A percentile compares a stretch with the other conserved stretches of the same genome.
These are phyloP conservation scores for Nakazawaea wickerhamii DNA, from an alignment of 805 yeast genomes.

Conservation along the genomic window DNA sequence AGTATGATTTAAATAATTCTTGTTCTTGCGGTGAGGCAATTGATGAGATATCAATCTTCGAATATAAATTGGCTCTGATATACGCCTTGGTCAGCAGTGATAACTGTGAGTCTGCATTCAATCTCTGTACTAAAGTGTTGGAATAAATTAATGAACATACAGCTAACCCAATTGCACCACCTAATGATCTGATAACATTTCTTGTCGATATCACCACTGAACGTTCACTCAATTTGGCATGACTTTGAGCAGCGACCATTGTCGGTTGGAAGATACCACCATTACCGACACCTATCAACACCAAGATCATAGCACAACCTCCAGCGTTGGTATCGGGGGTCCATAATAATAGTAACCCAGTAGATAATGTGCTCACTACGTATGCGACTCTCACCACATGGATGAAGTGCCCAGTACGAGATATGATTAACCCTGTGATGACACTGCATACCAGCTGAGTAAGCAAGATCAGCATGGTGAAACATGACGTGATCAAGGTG, in stretches of 20 bases:
- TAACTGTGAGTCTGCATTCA: constrained; percentile 6
- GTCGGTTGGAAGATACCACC: constrained; percentile 53
- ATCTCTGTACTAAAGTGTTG: constrained; percentile 19
- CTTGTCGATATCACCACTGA: constrained; percentile 55
- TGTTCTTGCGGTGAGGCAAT: constrained; percentile 20
- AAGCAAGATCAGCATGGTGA: constrained; percentile 39
- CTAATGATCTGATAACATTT: constrained; percentile 52
- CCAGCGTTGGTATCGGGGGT: constrained; percentile 27
- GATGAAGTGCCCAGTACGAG: constrained; percentile 37
- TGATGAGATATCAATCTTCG: constrained; percentile 21
- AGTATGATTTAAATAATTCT: constrained; percentile 23
- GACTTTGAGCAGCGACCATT: constrained; percentile 51
- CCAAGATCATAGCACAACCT: constrained; percentile 30
- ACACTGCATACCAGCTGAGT: constrained; percentile 37
- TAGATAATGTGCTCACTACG: constrained; percentile 35
- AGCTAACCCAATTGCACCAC: constrained; percentile 59
- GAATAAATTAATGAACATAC: constrained; percentile 27
- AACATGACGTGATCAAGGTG: constrained; percentile 34
- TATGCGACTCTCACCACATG: constrained; percentile 37
- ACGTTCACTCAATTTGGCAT: constrained; percentile 43
- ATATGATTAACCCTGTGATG: constrained; percentile 40
- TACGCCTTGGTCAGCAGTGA: constrained; percentile 15
- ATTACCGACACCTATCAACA: constrained; percentile 36
- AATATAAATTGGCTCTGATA: constrained; percentile 24
- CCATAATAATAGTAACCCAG: constrained; percentile 31